phyloP scores from a whole-genome alignment of 129 eudicot species.

The Dittrichia graveolens region DNA sequence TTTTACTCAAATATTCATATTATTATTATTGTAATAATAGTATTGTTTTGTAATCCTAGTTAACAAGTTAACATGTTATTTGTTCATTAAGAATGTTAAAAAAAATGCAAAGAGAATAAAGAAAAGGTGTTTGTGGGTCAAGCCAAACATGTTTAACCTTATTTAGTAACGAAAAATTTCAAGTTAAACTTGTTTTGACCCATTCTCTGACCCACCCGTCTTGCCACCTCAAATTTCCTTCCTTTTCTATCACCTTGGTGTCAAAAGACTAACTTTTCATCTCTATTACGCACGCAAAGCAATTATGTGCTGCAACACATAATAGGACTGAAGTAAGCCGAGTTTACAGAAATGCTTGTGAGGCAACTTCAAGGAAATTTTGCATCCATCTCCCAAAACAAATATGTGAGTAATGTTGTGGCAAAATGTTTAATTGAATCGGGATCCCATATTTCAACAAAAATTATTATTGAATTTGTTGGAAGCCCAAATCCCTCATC shows the following conservation, averaged over 20 bases:
- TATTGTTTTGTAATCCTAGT: background rate
- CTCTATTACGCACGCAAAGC: constrained; percentile 28
- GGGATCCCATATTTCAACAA: constrained; percentile 35
- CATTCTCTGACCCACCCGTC: background rate
- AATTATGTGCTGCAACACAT: constrained; percentile 85
- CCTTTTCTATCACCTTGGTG: background rate
- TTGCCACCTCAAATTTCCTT: background rate
- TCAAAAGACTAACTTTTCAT: constrained; percentile 18
- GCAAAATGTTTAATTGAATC: constrained; percentile 57
- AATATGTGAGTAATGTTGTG: constrained; percentile 73
- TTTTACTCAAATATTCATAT: background rate
- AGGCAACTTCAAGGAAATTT: constrained; percentile 49
- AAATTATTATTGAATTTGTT: constrained; percentile 55
- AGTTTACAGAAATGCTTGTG: constrained; percentile 42
- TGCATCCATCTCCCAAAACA: constrained; percentile 56
- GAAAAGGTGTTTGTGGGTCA: background rate
- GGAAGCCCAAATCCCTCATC: constrained; percentile 39
- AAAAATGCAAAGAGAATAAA: background rate
- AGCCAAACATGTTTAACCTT: background rate
- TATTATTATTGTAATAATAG: too few relatives aligned
- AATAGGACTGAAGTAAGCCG: constrained; percentile 44
- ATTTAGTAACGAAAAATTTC: background rate
- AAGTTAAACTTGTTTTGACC: background rate
- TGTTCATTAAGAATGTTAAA: too few relatives aligned
- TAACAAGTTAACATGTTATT: background rate